phyloP scores from a whole-genome alignment of 2,329 filamentous ascomycete genomes.

The Pezicula neosporulosa region DNA sequence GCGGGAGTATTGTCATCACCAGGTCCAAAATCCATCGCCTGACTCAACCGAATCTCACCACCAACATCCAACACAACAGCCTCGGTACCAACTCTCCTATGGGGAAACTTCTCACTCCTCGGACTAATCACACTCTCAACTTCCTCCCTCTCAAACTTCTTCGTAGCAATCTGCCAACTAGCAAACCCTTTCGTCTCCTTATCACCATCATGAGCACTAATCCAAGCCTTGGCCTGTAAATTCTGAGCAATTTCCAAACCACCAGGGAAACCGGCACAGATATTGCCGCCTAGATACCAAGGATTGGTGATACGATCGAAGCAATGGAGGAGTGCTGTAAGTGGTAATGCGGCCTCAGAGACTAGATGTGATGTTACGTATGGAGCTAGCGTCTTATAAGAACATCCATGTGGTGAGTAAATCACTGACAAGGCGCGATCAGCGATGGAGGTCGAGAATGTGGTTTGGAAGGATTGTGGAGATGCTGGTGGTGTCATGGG shows the following conservation, averaged over 20 bases:
- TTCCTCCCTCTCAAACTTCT: slow-evolving; percentile 40
- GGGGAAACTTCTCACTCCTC: slow-evolving; percentile 16
- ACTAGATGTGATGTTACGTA: slow-evolving; percentile 57
- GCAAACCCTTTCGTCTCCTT: slow-evolving; percentile 52
- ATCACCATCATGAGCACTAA: slow-evolving; percentile 58
- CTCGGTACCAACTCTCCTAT: slow-evolving; percentile 30
- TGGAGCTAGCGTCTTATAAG: slow-evolving; percentile 47
- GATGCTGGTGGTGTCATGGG: slow-evolving; percentile 18
- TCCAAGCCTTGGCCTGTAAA: slow-evolving; percentile 53
- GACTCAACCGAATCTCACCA: slow-evolving; percentile 38
- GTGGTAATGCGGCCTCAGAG: slow-evolving; percentile 51
- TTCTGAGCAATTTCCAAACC: slow-evolving; percentile 53
- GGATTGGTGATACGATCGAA: slow-evolving; percentile 57
- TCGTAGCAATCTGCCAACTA: slow-evolving; percentile 46
- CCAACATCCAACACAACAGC: slow-evolving; percentile 39
- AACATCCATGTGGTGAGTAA: slow-evolving; percentile 62
- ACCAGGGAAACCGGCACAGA: slow-evolving; percentile 52
- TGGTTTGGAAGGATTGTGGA: slow-evolving; percentile 16
- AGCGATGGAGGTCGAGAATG: slow-evolving; percentile 29
- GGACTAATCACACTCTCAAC: slow-evolving; percentile 34
- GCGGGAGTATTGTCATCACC: not conserved
- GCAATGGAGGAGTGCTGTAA: slow-evolving; percentile 62
- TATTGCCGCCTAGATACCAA: slow-evolving; percentile 59
- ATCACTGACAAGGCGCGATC: slow-evolving; percentile 53
- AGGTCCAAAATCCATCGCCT: slow-evolving; percentile 7